Evolutionary conservation across 495 filamentous ascomycete genomes (phyloP).

Genomic region (Penicillium cosmopolitanum): DNA sequence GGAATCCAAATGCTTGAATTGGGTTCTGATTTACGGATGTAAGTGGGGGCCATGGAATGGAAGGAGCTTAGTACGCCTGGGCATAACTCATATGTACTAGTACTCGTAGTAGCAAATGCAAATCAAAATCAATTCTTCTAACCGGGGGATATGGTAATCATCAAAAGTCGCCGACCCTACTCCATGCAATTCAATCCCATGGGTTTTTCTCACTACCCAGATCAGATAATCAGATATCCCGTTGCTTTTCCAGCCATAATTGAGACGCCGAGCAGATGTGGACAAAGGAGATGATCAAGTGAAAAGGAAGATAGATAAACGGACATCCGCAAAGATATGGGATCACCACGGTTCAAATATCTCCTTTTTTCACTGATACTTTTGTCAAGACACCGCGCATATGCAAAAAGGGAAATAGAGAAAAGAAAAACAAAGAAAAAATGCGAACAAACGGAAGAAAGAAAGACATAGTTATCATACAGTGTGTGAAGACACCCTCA

Average conservation of each 20-base stretch:
- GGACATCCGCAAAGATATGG: not conserved
- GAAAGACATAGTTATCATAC: conserved; percentile 33
- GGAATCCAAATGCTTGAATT: no score
- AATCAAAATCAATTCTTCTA: conserved; percentile 31
- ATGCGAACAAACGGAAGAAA: conserved; percentile 16
- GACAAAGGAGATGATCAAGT: conserved; percentile 11
- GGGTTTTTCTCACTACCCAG: conserved; percentile 7
- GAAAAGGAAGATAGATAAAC: conserved; percentile 12
- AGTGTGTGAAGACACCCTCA: conserved; percentile 9
- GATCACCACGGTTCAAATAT: not conserved
- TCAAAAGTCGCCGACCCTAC: conserved; percentile 28
- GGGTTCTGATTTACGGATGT: not conserved
- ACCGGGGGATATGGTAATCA: conserved; percentile 27
- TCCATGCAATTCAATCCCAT: conserved; percentile 32
- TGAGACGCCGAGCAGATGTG: conserved; percentile 27
- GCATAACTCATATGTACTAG: no score
- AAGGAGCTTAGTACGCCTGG: no score
- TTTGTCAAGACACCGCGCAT: conserved; percentile 28
- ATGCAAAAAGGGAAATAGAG: conserved; percentile 22
- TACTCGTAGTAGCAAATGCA: conserved; percentile 9
- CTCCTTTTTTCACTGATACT: conserved; percentile 4
- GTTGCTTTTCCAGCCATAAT: conserved; percentile 26
- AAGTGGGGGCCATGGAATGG: not conserved
- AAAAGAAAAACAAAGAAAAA: not conserved
- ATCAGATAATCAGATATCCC: conserved; percentile 11